A percentile compares a stretch with the other conserved stretches of the same genome.
Conservation (phyloP, 1,284 basidiomycete species). For the Pterula multifida region DNA sequence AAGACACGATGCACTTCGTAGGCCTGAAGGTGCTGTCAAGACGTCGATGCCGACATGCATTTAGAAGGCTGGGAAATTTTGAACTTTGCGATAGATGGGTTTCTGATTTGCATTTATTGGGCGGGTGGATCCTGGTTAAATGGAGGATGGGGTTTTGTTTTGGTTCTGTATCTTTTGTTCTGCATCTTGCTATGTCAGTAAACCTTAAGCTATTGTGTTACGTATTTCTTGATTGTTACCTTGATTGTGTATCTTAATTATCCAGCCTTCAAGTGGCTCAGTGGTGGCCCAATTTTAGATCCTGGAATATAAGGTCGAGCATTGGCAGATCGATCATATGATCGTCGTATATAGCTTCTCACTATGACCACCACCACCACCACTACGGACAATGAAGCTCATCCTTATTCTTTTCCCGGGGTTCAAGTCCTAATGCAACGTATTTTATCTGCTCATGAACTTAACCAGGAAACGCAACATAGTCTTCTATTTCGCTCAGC, state of each 20-base stretch:
- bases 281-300: neutral
- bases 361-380: neutral
- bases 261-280: neutral
- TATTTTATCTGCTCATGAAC: neutral
- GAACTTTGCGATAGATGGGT: neutral
- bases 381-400: neutral
- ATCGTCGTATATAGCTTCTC: too few species aligned
- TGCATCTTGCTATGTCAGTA: neutral
- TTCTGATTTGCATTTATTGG: neutral
- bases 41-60: too few species aligned
- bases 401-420: neutral
- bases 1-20: neutral
- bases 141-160: neutral
- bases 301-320: too few species aligned
- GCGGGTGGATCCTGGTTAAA: neutral
- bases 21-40: neutral
- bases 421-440: neutral
- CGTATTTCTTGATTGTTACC: neutral
- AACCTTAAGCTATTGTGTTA: neutral
- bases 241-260: neutral
- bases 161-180: neutral
- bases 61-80: neutral
- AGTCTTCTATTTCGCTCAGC: neutral
- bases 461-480: neutral
- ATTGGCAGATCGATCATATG: too few species aligned